Evolutionary conservation across 768 basidiomycete genomes (phyloP).

Genomic region (Xerocomellus chrysenteron): DNA sequence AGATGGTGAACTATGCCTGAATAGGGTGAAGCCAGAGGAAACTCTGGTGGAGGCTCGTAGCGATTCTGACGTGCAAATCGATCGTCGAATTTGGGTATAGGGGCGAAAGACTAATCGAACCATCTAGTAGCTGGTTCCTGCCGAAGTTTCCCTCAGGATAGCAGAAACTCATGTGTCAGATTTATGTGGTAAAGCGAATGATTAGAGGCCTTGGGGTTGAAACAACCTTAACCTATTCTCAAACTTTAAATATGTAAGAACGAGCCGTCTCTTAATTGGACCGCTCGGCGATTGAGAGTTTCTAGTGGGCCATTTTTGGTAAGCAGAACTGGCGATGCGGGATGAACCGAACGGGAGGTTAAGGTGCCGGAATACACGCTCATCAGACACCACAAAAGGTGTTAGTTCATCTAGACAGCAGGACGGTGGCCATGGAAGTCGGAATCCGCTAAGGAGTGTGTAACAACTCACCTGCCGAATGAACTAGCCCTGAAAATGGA

Average conservation of each 20-base stretch:
- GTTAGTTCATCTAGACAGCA: constrained; percentile 88
- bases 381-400: constrained; percentile 85
- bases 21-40: constrained; percentile 93
- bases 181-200: constrained; percentile 69
- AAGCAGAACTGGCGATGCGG: constrained; percentile 72
- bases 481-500: constrained; percentile 91
- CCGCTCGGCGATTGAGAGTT: constrained; percentile 58
- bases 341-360: constrained; percentile 72
- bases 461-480: constrained; percentile 90
- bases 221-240: constrained; percentile 86
- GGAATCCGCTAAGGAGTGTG: constrained; percentile 84
- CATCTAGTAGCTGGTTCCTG: constrained; percentile 92
- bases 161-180: constrained; percentile 51
- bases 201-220: constrained; percentile 89
- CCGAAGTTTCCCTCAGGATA: constrained; percentile 85
- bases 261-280: constrained; percentile 50
- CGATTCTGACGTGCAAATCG: constrained; percentile 96
- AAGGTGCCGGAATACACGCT: constrained; percentile 81
- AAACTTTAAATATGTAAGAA: constrained; percentile 68
- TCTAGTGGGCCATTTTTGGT: constrained; percentile 75
- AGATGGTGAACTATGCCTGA: constrained; percentile 90
- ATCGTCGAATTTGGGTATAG: constrained; percentile 95
- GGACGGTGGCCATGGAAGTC: constrained; percentile 87
- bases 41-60: constrained; percentile 95
- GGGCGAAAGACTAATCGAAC: constrained; percentile 96